Conservation (phyloP, 2,329 filamentous ascomycete genomes). For the Herpotrichia juniperi region DNA sequence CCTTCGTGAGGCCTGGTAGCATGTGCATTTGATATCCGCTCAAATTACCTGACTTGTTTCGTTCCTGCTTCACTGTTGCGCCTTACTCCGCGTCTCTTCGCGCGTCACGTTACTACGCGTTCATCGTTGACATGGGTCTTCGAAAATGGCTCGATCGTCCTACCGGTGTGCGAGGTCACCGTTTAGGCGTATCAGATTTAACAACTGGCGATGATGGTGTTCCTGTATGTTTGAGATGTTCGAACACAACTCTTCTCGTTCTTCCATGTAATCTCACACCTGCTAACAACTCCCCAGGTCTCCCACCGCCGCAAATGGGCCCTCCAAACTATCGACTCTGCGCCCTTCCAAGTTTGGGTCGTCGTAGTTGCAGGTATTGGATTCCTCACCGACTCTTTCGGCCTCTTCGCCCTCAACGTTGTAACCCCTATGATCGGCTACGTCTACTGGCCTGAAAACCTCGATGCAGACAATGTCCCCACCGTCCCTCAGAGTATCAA, state of each 20-base stretch:
- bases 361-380: constrained; percentile 48
- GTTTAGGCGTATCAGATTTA: constrained; percentile 37
- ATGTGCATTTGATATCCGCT: background rate
- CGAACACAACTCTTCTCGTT: background rate
- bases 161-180: constrained; percentile 34
- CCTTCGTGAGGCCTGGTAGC: background rate
- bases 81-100: background rate
- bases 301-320: constrained; percentile 38
- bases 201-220: constrained; percentile 38
- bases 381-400: constrained; percentile 49
- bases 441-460: constrained; percentile 43
- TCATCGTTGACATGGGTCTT: constrained; percentile 24
- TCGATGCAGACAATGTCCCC: constrained; percentile 25
- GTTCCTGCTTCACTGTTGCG: background rate
- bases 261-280: background rate
- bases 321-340: constrained; percentile 40
- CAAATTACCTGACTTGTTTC: background rate
- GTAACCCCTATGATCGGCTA: constrained; percentile 48
- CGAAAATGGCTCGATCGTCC: constrained; percentile 39
- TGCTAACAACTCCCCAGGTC: constrained; percentile 20
- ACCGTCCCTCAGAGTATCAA: constrained; percentile 35
- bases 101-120: constrained; percentile 2
- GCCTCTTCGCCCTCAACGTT: constrained; percentile 47
- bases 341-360: constrained; percentile 43
- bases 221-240: constrained; percentile 26